Evolutionary conservation across 306 rosid genomes (phyloP).

Genomic region (Begonia fuchsioides): DNA sequence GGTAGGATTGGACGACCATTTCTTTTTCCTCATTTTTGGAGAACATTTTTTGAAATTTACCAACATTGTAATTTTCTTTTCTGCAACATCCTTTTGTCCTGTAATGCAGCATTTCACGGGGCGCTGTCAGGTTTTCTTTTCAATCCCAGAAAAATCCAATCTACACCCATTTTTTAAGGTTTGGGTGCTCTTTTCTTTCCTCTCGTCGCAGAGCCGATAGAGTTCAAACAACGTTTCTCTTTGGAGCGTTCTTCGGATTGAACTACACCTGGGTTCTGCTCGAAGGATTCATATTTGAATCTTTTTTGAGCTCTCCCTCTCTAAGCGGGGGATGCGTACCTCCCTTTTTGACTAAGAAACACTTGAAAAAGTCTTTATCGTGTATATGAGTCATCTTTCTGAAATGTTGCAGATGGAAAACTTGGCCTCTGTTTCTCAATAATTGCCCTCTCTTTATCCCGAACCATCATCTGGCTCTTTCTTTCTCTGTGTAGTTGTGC

Average conservation of each 20-base stretch:
- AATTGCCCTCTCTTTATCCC: slow-evolving; percentile 1
- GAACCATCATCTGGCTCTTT: neutral
- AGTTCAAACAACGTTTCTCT: neutral
- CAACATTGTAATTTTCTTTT: neutral
- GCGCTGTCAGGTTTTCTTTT: slow-evolving; percentile 8
- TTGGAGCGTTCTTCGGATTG: neutral
- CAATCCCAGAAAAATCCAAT: slow-evolving; percentile 1
- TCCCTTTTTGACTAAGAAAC: no score
- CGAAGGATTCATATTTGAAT: neutral
- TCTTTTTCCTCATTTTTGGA: neutral
- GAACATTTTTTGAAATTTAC: neutral
- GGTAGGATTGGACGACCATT: neutral
- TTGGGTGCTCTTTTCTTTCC: slow-evolving; percentile 1
- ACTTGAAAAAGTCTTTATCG: no score
- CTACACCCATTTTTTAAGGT: slow-evolving; percentile 7
- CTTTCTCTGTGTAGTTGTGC: slow-evolving; percentile 11
- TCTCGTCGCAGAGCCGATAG: neutral
- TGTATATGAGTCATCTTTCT: neutral
- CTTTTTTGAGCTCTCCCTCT: neutral
- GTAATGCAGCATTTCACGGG: slow-evolving; percentile 3
- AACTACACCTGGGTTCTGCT: neutral
- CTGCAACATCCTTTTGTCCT: slow-evolving; percentile 5
- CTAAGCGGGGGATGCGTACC: no score
- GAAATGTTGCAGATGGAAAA: neutral
- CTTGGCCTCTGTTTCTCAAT: neutral